Conservation (phyloP, 108 stramenopile species). For the Seminavis robusta region DNA sequence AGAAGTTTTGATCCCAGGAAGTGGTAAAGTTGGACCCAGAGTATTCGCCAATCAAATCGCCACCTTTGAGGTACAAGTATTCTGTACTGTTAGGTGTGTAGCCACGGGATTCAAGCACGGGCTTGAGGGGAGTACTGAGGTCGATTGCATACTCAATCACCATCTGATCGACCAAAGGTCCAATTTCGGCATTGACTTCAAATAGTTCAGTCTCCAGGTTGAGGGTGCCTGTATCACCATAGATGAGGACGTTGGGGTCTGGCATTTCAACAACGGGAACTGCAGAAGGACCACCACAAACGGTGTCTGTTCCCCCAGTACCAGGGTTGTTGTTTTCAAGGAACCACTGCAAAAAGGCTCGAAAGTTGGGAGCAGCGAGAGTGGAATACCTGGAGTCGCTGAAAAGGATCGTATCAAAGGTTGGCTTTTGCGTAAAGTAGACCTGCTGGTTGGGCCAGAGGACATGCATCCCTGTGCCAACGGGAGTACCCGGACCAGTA, state of each 20-base stretch:
- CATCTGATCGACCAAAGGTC: background rate
- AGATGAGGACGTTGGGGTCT: too few relatives aligned
- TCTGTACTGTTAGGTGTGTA: background rate
- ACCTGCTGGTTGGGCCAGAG: background rate
- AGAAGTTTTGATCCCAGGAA: background rate
- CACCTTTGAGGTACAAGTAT: background rate
- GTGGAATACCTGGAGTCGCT: background rate
- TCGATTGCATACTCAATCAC: background rate
- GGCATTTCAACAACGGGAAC: too few relatives aligned
- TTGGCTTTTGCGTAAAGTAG: background rate
- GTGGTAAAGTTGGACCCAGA: background rate
- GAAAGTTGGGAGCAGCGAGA: background rate
- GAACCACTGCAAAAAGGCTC: background rate
- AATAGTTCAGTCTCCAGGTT: too few relatives aligned
- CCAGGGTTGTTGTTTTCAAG: too few relatives aligned
- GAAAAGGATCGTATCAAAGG: too few relatives aligned
- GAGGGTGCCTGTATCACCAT: too few relatives aligned
- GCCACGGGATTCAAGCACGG: background rate
- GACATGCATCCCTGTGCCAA: slow-evolving; percentile 25
- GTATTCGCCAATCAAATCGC: background rate
- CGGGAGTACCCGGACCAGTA: slow-evolving; percentile 13
- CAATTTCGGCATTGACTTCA: too few relatives aligned
- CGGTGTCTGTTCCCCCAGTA: too few relatives aligned
- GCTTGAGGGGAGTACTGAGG: background rate
- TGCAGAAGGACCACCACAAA: too few relatives aligned